These are phyloP conservation scores for Conidiobolus incongruus DNA, from an alignment of 371 early-diverging fungal genomes.

Conservation along the genomic window DNA sequence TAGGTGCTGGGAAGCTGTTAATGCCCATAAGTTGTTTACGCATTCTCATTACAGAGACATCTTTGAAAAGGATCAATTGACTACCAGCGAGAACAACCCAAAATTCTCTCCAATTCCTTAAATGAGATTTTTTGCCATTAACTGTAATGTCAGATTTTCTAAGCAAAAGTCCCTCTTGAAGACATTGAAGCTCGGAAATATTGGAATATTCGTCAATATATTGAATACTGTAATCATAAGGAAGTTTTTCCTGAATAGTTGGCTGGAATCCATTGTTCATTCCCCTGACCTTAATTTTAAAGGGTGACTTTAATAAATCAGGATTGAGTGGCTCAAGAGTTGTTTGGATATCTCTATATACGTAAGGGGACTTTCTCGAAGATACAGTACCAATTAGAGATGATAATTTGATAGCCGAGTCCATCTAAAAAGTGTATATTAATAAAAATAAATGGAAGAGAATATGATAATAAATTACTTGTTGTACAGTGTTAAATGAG, in stretches of 20 bases:
- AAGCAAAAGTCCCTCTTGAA: slow-evolving; percentile 38
- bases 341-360: slow-evolving; percentile 5
- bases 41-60: slow-evolving; percentile 16
- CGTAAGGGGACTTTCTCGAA: slow-evolving; percentile 5
- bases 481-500: too few species aligned
- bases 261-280: slow-evolving; percentile 1
- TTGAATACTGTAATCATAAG: slow-evolving; percentile 14
- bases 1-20: slow-evolving; percentile 10
- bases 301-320: slow-evolving; percentile 4
- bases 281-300: slow-evolving; percentile 6
- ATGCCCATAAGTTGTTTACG: slow-evolving; percentile 3
- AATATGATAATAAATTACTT: too few species aligned
- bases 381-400: background rate
- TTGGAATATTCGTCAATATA: slow-evolving; percentile 8
- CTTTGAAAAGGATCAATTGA: slow-evolving; percentile 46
- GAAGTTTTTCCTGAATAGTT: background rate
- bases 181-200: slow-evolving; percentile 30
- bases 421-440: too few species aligned
- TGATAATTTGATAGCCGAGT: slow-evolving; percentile 4
- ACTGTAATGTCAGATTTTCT: slow-evolving; percentile 45
- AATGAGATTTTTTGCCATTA: slow-evolving; percentile 34
- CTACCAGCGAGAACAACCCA: slow-evolving; percentile 54
- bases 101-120: slow-evolving; percentile 48
- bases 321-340: slow-evolving; percentile 1
- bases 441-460: too few species aligned